Percentiles rank a stretch among this genome's conserved stretches.
Conservation (phyloP, 768 basidiomycete genomes). For the Lactifluus pinguis region DNA sequence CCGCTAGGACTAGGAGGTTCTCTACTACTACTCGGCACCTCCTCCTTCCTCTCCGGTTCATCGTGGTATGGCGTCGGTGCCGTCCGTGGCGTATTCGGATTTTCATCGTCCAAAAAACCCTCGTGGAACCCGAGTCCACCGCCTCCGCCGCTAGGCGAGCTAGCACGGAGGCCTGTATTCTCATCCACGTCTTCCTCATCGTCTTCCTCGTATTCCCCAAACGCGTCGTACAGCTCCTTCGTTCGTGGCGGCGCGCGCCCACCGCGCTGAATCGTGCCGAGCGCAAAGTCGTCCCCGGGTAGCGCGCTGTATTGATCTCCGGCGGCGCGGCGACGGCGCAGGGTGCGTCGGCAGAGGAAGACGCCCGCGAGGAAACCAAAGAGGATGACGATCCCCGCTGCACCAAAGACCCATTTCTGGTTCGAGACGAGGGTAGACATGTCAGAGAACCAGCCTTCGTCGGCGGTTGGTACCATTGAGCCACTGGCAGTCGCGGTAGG, state of each 20-base stretch:
- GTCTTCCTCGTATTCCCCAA: conserved; percentile 63
- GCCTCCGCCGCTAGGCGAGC: conserved; percentile 28
- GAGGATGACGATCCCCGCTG: conserved; percentile 66
- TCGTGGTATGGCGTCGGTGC: conserved; percentile 38
- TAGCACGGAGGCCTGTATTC: conserved; percentile 46
- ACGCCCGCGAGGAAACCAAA: conserved; percentile 60
- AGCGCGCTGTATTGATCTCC: conserved; percentile 49
- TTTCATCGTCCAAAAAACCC: conserved; percentile 78
- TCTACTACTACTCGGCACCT: not conserved
- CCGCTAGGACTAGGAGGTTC: conserved; percentile 14
- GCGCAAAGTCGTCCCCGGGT: conserved; percentile 62
- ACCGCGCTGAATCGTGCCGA: conserved; percentile 54
- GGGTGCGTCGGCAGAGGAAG: conserved; percentile 74
- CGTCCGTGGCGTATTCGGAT: conserved; percentile 28
- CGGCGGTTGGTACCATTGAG: conserved; percentile 49
- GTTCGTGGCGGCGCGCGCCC: conserved; percentile 34
- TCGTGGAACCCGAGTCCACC: conserved; percentile 52
- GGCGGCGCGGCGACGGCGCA: conserved; percentile 29
- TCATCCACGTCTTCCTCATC: conserved; percentile 74
- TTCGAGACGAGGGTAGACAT: conserved; percentile 63
- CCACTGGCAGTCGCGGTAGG: conserved; percentile 15
- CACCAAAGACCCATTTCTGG: conserved; percentile 87
- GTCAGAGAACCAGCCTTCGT: conserved; percentile 79
- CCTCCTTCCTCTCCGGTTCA: conserved; percentile 34
- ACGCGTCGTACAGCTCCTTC: conserved; percentile 93